Evolutionary conservation across 2,329 filamentous ascomycete genomes (phyloP), one percentile per base, ranked within the genome.

Genomic region (Didymella lethalis): DNA sequence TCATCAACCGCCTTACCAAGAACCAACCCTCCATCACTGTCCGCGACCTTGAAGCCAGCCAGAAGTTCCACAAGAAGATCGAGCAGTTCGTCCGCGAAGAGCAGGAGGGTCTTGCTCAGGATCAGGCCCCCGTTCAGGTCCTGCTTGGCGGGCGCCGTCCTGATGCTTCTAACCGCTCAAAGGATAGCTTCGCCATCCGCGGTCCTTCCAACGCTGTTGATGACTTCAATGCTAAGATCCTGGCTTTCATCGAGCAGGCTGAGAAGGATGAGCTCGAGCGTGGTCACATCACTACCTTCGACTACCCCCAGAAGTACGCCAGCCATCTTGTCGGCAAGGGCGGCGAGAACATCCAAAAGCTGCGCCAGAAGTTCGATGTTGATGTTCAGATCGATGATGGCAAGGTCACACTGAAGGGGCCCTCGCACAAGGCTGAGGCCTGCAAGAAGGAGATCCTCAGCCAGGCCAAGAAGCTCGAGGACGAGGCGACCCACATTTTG

Each of bases 261-360:
- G 91, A 93, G 80, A 86, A 92, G 75, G 93, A 98, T 62, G 94
- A 98, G 78, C 91, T 95, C 74, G 94, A 98, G 79, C 91, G 94
- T 59, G 93, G 92, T 44, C 96, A 93, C 79, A 93, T 88, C 2
- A 82, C 91, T 59, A 87, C 86, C 26, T 98, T 98, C 67, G 92
- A 97, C 64, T 99, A 97, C 81, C 94, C 94, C 7, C 91, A 97
- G 75, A 96, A 97, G 79, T 96, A 88, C 73, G 93, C 93, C 64
- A 97, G 97, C 77, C 90, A 96, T 75, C 85, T 90, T 25, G 89
- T 90, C 61, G 88, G 88, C 59, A 85, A 85, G 71, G 83, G 84
- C 38, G 88, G 88, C 50, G 86, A 88, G 69, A 90, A 89, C 75
- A 89, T 90, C 75, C 88, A 87, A 73, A 87, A 87, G 68, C 79